Base-by-base conservation (phyloP, 2,329 filamentous ascomycete genomes). In the Ramichloridium luteum region DNA sequence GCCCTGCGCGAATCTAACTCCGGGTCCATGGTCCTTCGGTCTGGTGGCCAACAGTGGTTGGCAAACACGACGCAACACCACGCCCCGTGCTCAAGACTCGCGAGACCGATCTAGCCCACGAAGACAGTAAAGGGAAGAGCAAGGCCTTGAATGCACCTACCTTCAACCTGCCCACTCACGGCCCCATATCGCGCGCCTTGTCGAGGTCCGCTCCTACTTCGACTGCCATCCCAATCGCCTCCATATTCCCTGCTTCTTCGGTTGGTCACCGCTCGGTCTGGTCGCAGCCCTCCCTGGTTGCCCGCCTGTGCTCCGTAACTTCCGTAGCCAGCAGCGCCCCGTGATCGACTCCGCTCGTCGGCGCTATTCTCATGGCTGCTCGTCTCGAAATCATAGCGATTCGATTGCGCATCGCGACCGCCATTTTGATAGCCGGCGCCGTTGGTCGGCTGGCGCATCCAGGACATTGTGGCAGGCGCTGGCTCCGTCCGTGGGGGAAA, bases 201-300 rank as follows among this genome's bases (percentile, higher is more conserved):
- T 25, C 48, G 35, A 28, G 41, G 45, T 28, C 54, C 48, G 30
- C 51, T 57, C 13, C 54, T 48, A 32, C 54, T 57, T 13, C 46
- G 44, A 37, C 52, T 53, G 17, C 31, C 40, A 34, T 35, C 43
- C 42, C 29, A 40, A 29, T n/a, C n/a, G n/a, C n/a, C n/a, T n/a
- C n/a, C n/a, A n/a, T n/a, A n/a, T n/a, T 61, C 61, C 26, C 54
- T 49, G 37, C 62, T 65, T 40, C 59, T 51, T 32, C 59, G 48
- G 9, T 55, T 50, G 27, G 56, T 59, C 25, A 50, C 51, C 30
- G 51, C 53, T 35, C 63, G 54, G 31, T 65, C 62, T 18, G 65
- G 46, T 34, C 59, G 58, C 17, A 54, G 51, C 5, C 48, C n/a
- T n/a, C n/a, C n/a, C n/a, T n/a, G n/a, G n/a, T n/a, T n/a, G n/a